phyloP scores from a whole-genome alignment of 2,329 filamentous ascomycete species.

The Rugonectria rugulosa region DNA sequence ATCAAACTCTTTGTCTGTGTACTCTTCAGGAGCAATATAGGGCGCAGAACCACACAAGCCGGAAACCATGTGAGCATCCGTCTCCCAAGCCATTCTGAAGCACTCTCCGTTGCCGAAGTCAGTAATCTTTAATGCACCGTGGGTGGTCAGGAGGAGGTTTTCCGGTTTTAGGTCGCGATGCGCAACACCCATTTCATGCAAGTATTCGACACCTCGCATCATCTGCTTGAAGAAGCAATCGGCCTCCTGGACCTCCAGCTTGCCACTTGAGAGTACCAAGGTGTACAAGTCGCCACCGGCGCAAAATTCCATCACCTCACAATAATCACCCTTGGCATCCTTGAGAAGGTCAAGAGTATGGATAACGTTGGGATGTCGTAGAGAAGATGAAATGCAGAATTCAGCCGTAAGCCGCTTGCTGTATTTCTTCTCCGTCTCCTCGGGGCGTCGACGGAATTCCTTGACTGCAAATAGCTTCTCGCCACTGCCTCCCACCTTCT shows the following conservation, averaged over 20 bases:
- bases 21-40: slow-evolving; percentile 97
- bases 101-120: slow-evolving; percentile 99
- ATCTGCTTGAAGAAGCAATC: slow-evolving; percentile 99
- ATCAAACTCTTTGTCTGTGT: slow-evolving; percentile 94
- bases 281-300: slow-evolving; percentile 96
- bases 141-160: slow-evolving; percentile 91
- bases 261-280: slow-evolving; percentile 86
- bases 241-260: slow-evolving; percentile 89
- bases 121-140: slow-evolving; percentile 94
- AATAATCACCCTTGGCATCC: slow-evolving; percentile 96
- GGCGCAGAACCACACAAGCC: slow-evolving; percentile 95
- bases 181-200: slow-evolving; percentile 99
- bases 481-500: slow-evolving; percentile 80
- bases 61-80: slow-evolving; percentile 96
- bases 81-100: slow-evolving; percentile 99
- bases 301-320: slow-evolving; percentile 99
- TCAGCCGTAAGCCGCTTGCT: slow-evolving; percentile 97
- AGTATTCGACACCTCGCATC: slow-evolving; percentile 98
- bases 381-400: slow-evolving; percentile 97
- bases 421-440: slow-evolving; percentile 96
- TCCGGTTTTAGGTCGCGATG: slow-evolving; percentile 97
- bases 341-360: slow-evolving; percentile 95
- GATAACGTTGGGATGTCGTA: slow-evolving; percentile 97
- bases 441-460: slow-evolving; percentile 92
- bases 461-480: slow-evolving; percentile 98